phyloP scores from a whole-genome alignment of 208 protist species.

The Kentomonas sorsogonicus region DNA sequence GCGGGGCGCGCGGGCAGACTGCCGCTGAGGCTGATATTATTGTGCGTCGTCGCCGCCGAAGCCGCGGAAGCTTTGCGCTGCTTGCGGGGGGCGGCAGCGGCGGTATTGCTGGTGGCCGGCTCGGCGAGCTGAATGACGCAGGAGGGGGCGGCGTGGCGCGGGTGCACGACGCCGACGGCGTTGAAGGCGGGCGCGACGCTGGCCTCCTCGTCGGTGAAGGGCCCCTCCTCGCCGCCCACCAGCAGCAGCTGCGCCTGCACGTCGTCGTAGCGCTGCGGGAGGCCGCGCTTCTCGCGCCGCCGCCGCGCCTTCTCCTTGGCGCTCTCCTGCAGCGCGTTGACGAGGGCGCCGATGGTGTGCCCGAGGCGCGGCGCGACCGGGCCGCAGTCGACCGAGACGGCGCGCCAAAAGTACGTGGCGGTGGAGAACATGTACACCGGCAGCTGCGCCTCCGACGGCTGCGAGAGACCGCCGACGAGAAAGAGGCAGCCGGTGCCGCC shows the following conservation, averaged over 20 bases:
- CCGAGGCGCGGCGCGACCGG: constrained; percentile 27
- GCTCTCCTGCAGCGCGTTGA: no score
- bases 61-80: background rate
- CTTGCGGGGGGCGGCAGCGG: background rate
- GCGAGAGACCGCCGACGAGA: constrained; percentile 35
- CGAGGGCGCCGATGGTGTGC: background rate
- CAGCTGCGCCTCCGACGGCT: constrained; percentile 8
- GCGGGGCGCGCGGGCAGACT: background rate
- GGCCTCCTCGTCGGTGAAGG: constrained; percentile 2
- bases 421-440: constrained; percentile 51
- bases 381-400: constrained; percentile 29
- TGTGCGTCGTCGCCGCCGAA: background rate
- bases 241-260: constrained; percentile 9
- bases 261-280: constrained; percentile 1
- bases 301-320: background rate
- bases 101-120: background rate
- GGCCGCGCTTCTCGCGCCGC: constrained; percentile 8
- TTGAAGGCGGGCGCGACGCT: background rate
- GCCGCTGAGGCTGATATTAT: background rate
- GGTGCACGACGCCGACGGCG: background rate
- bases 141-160: constrained; percentile 1
- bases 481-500: constrained; percentile 36
- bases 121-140: background rate
- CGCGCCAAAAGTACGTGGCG: constrained; percentile 49
- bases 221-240: constrained; percentile 12